Base-by-base conservation (phyloP, 2,329 filamentous ascomycete species). In the Biscogniauxia sp. region DNA sequence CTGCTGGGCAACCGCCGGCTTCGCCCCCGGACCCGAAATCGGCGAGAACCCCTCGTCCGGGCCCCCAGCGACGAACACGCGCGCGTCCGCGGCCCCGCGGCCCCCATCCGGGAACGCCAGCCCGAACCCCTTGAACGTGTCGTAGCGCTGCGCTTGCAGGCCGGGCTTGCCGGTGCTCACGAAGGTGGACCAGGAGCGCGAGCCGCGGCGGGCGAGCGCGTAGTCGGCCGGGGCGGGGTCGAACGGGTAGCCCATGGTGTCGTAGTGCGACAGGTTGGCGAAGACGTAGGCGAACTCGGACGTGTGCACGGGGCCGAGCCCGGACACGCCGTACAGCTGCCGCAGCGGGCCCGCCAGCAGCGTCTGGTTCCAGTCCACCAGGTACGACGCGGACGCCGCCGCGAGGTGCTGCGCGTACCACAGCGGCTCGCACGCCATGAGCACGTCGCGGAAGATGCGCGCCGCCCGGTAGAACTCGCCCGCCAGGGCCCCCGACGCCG, bases 351-450 rank as follows among this genome's bases (percentile, higher is more conserved):
- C 73, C 2, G 76, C 78, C 1, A 83, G 70, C n/a, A 85, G 75
- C 0, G 82, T 85, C 65, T 84, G 81, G 68, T 85, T 85, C 72
- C 79, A 81, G 61, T 79, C 72, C 68, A 80, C 84, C 1, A 83
- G 70, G 66, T 79, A 85, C 4, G 82, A 78, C 4, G 69, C 66
- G 3, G 72, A 75, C 25, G 70, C 72, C 15, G 69, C 61, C 1
- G 76, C 72, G 23, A 83, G 70, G 1, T 76, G 72, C 28, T 73
- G 64, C 1, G 74, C 80, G 56, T 78, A 77, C 55, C 75, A 74
- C 8, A 82, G 65, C 0, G 81, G 77, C 50, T 79, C 77, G 69
- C 82, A 84, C 0, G 74, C 73, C 76, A 84, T 80, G 28, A 83
- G 55, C 51, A 84, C 78, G 67, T 85, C 83, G 15, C 82, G 73